A percentile compares a stretch with the other conserved stretches of the same genome.
phyloP scores from a whole-genome alignment of 148 eudicot species.

The Salicornia ramosissima region DNA sequence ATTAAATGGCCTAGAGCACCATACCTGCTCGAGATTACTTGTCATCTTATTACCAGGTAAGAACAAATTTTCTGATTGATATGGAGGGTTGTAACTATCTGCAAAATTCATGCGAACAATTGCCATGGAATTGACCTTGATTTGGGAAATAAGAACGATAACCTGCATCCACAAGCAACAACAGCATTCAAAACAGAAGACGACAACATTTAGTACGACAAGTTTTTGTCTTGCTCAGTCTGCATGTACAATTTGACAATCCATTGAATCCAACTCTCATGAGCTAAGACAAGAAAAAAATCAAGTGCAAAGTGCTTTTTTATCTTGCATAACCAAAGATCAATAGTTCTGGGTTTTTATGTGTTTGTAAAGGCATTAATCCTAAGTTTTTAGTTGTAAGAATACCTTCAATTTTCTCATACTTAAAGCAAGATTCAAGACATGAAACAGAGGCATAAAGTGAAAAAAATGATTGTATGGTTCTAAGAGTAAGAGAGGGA shows the following conservation, averaged over 20 bases:
- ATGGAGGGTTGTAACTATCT: constrained; percentile 28
- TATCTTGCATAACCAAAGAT: background rate
- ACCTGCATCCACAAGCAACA: constrained; percentile 49
- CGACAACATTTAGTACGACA: background rate
- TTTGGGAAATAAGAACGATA: constrained; percentile 68
- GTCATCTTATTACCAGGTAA: constrained; percentile 36
- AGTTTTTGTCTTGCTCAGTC: background rate
- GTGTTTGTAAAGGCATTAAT: background rate
- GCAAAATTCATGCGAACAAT: constrained; percentile 59
- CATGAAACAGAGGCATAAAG: too few relatives aligned
- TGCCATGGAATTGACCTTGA: constrained; percentile 82
- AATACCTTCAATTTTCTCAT: too few relatives aligned
- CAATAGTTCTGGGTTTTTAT: too few relatives aligned
- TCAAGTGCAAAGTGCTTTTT: background rate
- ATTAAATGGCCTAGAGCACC: background rate
- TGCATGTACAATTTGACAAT: background rate
- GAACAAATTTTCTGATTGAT: constrained; percentile 26
- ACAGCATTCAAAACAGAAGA: constrained; percentile 6
- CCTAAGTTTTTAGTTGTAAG: background rate
- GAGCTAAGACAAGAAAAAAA: too few relatives aligned
- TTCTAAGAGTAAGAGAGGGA: background rate
- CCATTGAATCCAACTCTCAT: background rate
- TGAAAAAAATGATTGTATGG: background rate
- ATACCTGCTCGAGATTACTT: constrained; percentile 73
- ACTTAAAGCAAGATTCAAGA: background rate